A percentile compares a stretch with the other conserved stretches of the same genome.
These are phyloP conservation scores for Niveomyces coronatus DNA, from an alignment of 2,329 filamentous ascomycete genomes.

Conservation along the genomic window DNA sequence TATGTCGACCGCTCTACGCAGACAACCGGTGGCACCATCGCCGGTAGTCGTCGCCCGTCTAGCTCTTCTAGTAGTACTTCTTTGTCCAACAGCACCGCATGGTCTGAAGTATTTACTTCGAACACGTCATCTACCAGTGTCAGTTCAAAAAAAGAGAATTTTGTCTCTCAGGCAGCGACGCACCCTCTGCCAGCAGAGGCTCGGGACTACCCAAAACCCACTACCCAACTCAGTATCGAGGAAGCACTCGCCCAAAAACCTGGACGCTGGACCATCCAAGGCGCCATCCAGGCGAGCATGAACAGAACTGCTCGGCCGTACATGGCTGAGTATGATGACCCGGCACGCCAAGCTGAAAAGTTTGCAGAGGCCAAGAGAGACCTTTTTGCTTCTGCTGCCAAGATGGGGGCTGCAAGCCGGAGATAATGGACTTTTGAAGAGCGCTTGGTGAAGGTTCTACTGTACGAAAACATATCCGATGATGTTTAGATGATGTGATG, in stretches of 20 bases:
- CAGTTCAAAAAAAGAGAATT: neutral
- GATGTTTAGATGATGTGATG: neutral
- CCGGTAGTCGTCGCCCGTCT: no score
- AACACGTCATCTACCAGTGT: neutral
- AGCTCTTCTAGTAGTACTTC: no score
- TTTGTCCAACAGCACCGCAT: no score
- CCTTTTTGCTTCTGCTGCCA: constrained; percentile 24
- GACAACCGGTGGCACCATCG: no score
- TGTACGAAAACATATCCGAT: constrained; percentile 4
- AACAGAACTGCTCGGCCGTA: constrained; percentile 13
- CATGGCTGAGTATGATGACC: constrained; percentile 16
- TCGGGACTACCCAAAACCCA: constrained; percentile 31
- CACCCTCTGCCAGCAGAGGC: constrained; percentile 25
- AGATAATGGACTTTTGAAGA: no score
- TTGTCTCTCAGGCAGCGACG: constrained; percentile 10
- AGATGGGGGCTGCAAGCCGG: constrained; percentile 12
- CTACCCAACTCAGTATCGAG: constrained; percentile 28
- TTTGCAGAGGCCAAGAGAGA: constrained; percentile 38
- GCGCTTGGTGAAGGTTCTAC: no score
- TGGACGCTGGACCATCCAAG: constrained; percentile 30
- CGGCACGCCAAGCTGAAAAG: constrained; percentile 25
- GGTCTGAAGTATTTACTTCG: no score
- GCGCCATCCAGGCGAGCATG: constrained; percentile 22
- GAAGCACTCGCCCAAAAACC: constrained; percentile 34
- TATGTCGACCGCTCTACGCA: no score